Conservation (phyloP, 768 basidiomycete genomes). For the Boletus rubroflammeus region DNA sequence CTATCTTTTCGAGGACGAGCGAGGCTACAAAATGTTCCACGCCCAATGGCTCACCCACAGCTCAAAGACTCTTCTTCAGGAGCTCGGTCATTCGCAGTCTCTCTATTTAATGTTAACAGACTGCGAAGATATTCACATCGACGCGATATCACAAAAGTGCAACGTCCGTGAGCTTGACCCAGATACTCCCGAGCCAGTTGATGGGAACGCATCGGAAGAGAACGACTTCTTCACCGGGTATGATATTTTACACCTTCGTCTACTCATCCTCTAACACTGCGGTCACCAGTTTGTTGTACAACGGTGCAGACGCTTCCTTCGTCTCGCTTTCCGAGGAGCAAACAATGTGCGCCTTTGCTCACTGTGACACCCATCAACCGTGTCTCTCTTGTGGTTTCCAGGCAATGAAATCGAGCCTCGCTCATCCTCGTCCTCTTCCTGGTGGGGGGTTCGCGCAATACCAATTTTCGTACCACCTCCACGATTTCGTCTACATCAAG, state of each 20-base stretch:
- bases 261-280: not conserved
- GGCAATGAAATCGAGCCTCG: slow-evolving; percentile 22
- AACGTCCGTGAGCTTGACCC: slow-evolving; percentile 42
- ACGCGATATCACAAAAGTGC: slow-evolving; percentile 57
- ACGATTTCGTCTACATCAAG: slow-evolving; percentile 62
- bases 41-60: slow-evolving; percentile 70
- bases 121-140: slow-evolving; percentile 55
- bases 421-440: slow-evolving; percentile 26
- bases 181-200: slow-evolving; percentile 45
- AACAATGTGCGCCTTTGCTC: slow-evolving; percentile 26
- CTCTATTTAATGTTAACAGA: slow-evolving; percentile 50
- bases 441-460: slow-evolving; percentile 38
- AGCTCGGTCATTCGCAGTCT: slow-evolving; percentile 59
- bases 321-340: slow-evolving; percentile 40
- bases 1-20: slow-evolving; percentile 51
- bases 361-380: slow-evolving; percentile 31
- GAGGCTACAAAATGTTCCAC: slow-evolving; percentile 53
- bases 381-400: slow-evolving; percentile 52
- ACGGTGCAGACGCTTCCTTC: slow-evolving; percentile 46
- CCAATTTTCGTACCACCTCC: slow-evolving; percentile 48
- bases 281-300: slow-evolving; percentile 45
- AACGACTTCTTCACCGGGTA: slow-evolving; percentile 60
- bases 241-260: slow-evolving; percentile 8
- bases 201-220: slow-evolving; percentile 37
- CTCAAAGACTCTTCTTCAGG: slow-evolving; percentile 60